A percentile compares a stretch with the other conserved stretches of the same genome.
phyloP scores from a whole-genome alignment of 1,284 basidiomycete genomes.

The Golubevia pallescens region DNA sequence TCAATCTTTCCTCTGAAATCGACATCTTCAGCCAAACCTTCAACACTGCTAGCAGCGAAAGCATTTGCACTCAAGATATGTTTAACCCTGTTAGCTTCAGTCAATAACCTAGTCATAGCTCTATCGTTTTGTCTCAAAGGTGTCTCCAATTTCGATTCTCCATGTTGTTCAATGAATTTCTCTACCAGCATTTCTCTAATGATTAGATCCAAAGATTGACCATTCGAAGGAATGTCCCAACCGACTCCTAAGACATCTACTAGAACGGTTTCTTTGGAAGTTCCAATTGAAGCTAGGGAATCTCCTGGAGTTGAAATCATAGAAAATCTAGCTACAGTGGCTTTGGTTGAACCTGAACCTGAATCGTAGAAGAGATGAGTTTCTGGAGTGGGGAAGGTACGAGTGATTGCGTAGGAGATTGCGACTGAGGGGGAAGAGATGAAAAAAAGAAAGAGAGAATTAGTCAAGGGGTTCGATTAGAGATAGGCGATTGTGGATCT shows the following conservation, averaged over 20 bases:
- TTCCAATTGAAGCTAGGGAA: constrained; percentile 67
- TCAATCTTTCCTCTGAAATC: constrained; percentile 84
- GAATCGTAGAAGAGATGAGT: constrained; percentile 93
- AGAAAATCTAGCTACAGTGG: constrained; percentile 81
- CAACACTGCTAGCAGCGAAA: constrained; percentile 78
- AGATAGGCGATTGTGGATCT: constrained; percentile 35
- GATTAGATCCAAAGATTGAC: constrained; percentile 81
- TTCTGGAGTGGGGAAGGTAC: constrained; percentile 75
- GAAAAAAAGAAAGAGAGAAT: background rate
- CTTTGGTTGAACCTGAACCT: constrained; percentile 83
- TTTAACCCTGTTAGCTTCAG: constrained; percentile 90
- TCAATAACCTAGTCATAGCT: constrained; percentile 90
- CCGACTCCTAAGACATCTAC: constrained; percentile 80
- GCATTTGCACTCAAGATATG: constrained; percentile 90
- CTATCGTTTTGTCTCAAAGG: constrained; percentile 71
- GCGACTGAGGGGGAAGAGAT: constrained; percentile 68
- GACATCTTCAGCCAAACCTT: constrained; percentile 85
- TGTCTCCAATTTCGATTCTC: constrained; percentile 33
- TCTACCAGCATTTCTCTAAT: constrained; percentile 81
- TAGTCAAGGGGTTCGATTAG: too few species aligned
- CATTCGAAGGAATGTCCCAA: constrained; percentile 79
- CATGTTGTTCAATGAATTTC: constrained; percentile 75
- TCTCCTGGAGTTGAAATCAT: constrained; percentile 46
- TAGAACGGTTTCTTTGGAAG: constrained; percentile 72
- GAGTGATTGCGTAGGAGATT: constrained; percentile 94